Base-by-base conservation (phyloP, 768 basidiomycete species). In the Suillus placidus region DNA sequence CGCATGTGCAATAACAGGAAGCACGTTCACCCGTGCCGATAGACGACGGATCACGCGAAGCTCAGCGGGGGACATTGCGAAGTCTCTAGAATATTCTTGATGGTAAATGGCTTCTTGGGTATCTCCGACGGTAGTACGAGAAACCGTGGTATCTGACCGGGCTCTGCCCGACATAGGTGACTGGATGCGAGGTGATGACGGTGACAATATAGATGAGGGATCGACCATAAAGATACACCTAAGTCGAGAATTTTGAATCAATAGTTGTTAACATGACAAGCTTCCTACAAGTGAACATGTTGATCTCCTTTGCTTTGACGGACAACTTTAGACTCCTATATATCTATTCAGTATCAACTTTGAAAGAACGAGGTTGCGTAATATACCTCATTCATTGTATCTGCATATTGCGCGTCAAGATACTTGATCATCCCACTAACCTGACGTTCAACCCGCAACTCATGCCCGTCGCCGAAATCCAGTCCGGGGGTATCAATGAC, bases 161-260 rank as follows among this genome's bases (percentile, higher is more conserved):
- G 85, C 82, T 72, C 84, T 86, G 42, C 77, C 75, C 10, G 87
- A 87, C 18, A 82, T 71, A 6, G 83, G 78, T 2, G 84, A 81
- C 63, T 80, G 79, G 2, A 81, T 81, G 61, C 82, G 83, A 64
- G 87, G 83, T 49, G 84, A 81, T 61, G 83, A 76, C 40, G 79
- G 77, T 5, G 86, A 83, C 81, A 86, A 82, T 70, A 94, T 85
- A 18, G 90, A 87, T 32, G 85, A 77, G 14, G 93, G 93, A 72
- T 94, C 92, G 71, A 94, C 84, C 85, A 94, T 84, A 77, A 95
- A 94, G 66, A 95, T 91, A 74, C 90, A 93, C 55, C 92, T 93
- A 66, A 62, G 32, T 62, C 60, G 30, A 64, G 68, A 42, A 32
- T 20, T 20, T 60, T 74, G 65, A 71, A 71, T 61, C 61, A 47